A percentile compares a stretch with the other conserved stretches of the same genome.
phyloP scores from a whole-genome alignment of 1,139 yeast genomes.

The Kodamaea plutei region DNA sequence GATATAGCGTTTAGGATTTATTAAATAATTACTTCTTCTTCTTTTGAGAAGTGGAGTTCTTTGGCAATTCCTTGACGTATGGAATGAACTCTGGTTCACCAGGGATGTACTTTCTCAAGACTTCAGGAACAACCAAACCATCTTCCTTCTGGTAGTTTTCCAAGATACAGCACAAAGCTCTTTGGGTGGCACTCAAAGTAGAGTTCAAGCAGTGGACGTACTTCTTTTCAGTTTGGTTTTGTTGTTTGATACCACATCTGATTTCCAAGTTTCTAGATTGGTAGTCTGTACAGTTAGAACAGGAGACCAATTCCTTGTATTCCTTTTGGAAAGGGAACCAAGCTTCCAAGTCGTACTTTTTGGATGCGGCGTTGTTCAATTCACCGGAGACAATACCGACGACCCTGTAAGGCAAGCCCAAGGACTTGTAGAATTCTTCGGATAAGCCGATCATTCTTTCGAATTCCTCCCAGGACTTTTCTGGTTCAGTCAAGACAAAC shows the following conservation, averaged over 20 bases:
- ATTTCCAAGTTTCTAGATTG: constrained; percentile 98
- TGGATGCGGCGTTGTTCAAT: constrained; percentile 97
- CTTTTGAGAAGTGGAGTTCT: constrained; percentile 85
- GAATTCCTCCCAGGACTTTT: constrained; percentile 95
- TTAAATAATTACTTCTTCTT: constrained; percentile 35
- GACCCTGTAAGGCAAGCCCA: constrained; percentile 92
- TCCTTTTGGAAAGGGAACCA: constrained; percentile 99
- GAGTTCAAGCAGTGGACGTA: constrained; percentile 98
- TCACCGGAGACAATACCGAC: constrained; percentile 99
- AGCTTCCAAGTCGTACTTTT: constrained; percentile 97
- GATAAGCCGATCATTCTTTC: constrained; percentile 89
- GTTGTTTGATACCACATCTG: constrained; percentile 96
- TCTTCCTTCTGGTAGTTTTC: constrained; percentile 98
- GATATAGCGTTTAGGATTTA: too few relatives aligned
- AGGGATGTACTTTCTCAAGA: constrained; percentile 90
- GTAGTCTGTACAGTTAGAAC: constrained; percentile 98
- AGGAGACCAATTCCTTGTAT: constrained; percentile 95
- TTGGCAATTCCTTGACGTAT: constrained; percentile 84
- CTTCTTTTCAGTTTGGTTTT: constrained; percentile 93
- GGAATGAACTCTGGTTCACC: constrained; percentile 98
- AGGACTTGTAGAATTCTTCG: constrained; percentile 90
- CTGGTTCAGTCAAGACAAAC: constrained; percentile 93
- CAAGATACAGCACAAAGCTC: constrained; percentile 94
- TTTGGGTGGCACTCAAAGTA: constrained; percentile 95
- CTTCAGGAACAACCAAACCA: constrained; percentile 91